Base-by-base conservation (phyloP, 768 basidiomycete genomes). In the Lentinula aciculospora region DNA sequence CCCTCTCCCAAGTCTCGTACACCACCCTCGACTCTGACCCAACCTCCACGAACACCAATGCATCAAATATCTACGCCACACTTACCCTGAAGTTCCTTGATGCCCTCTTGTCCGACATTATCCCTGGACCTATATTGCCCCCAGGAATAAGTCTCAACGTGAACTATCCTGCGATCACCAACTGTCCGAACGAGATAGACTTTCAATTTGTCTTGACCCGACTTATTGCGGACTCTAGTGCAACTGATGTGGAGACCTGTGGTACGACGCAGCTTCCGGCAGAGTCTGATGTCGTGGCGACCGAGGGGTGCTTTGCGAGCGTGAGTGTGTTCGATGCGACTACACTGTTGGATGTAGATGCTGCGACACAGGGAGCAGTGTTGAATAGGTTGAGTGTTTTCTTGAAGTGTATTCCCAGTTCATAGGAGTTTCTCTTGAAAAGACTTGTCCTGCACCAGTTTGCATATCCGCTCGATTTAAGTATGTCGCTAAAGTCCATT, bases 121-220 rank as follows among this genome's bases (percentile, higher is more conserved):
- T 59, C 21, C 40, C 67, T 9, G 66, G 61, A 1, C 73, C 75
- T 1, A 65, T 78, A 56, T 72, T 81, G 17, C 81, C 80, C 1
- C 21, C 66, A 0, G 72, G 72, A 23, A 68, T 74, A 56, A 70
- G 69, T 42, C 59, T 83, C 58, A 81, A 81, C 64, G 80, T 83
- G 62, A 83, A 82, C 69, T 81, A 74, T 63, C 74, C 77, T 0
- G 61, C 75, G 9, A 72, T 66, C 1, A 65, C 65, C 48, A 69
- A 62, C 53, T 82, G 81, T 61, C 55, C 71, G n/a, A 66, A 64
- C 25, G 69, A 73, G 6, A 57, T 64, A 9, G 71, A 67, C 44
- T 80, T 71, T 69, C 70, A 69, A 50, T 82, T 74, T 61, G 70
- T 82, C 1, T 68, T 81, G 44, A 76, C 79, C 27, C 69, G 80